Conservation (phyloP, 306 rosid species). For the Rosa lucieae region DNA sequence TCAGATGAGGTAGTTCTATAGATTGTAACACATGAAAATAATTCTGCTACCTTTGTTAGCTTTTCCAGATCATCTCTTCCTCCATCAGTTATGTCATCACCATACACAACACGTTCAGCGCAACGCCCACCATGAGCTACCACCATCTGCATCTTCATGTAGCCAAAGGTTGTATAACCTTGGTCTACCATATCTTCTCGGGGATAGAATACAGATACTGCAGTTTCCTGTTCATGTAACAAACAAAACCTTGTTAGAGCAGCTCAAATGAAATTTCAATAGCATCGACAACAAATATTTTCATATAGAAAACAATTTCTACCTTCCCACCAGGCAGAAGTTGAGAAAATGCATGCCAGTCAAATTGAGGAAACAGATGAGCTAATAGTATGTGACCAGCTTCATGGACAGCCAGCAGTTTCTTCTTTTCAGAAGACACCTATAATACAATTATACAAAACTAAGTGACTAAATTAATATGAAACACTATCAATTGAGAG, state of each 20-base stretch:
- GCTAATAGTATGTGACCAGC: slow-evolving; percentile 94
- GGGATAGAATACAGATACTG: slow-evolving; percentile 87
- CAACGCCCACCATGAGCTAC: slow-evolving; percentile 98
- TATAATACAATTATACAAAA: slow-evolving; percentile 25
- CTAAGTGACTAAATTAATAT: slow-evolving; percentile 12
- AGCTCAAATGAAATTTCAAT: slow-evolving; percentile 11
- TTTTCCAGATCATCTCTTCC: slow-evolving; percentile 90
- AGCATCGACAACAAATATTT: slow-evolving; percentile 10
- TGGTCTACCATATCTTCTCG: slow-evolving; percentile 96
- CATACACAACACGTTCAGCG: slow-evolving; percentile 77
- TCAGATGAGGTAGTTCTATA: slow-evolving; percentile 6
- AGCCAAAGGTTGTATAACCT: slow-evolving; percentile 96
- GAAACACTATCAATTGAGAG: slow-evolving; percentile 9
- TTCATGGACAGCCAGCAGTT: slow-evolving; percentile 95
- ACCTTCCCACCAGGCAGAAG: slow-evolving; percentile 99
- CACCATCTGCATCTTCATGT: slow-evolving; percentile 95
- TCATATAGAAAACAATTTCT: slow-evolving; percentile 26
- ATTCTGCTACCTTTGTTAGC: slow-evolving; percentile 73
- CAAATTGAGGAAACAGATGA: slow-evolving; percentile 91
- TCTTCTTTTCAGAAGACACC: slow-evolving; percentile 80
- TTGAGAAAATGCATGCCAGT: slow-evolving; percentile 99
- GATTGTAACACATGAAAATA: background rate
- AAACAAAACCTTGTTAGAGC: slow-evolving; percentile 24
- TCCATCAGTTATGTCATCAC: slow-evolving; percentile 89
- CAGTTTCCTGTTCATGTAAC: slow-evolving; percentile 72